phyloP scores from a whole-genome alignment of 495 filamentous ascomycete species.

The Hypoxylon crocopeplum region DNA sequence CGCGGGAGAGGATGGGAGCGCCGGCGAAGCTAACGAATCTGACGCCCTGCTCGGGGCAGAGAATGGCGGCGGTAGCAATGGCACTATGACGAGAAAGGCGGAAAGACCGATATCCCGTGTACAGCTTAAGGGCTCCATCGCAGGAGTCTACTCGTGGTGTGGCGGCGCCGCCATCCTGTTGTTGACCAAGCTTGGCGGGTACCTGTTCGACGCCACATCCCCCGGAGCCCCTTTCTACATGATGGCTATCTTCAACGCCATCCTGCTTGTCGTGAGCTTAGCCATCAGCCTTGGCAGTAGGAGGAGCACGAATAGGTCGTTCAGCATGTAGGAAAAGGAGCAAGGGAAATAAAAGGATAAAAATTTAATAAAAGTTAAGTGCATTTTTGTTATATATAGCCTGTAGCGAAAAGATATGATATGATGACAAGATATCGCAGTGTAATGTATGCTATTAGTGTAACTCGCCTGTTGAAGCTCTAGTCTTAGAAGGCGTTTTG shows the following conservation, averaged over 20 bases:
- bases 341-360: background rate
- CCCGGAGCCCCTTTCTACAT: constrained; percentile 87
- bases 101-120: constrained; percentile 51
- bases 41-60: constrained; percentile 43
- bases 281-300: constrained; percentile 48
- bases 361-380: too few species aligned
- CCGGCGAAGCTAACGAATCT: constrained; percentile 16
- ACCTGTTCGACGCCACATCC: constrained; percentile 74
- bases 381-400: too few species aligned
- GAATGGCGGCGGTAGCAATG: background rate
- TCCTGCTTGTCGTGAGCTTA: constrained; percentile 67
- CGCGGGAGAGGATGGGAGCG: background rate
- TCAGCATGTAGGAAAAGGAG: background rate
- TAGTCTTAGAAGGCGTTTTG: too few species aligned
- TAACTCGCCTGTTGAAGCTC: too few species aligned
- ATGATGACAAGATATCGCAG: too few species aligned
- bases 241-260: constrained; percentile 84
- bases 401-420: too few species aligned
- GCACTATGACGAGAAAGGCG: constrained; percentile 18
- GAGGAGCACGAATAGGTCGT: constrained; percentile 6
- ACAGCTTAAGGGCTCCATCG: constrained; percentile 88
- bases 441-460: too few species aligned
- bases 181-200: constrained; percentile 90
- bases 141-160: constrained; percentile 88
- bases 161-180: constrained; percentile 92